Evolutionary conservation across 495 filamentous ascomycete genomes (phyloP).

Genomic region (Penicillium pulvis): DNA sequence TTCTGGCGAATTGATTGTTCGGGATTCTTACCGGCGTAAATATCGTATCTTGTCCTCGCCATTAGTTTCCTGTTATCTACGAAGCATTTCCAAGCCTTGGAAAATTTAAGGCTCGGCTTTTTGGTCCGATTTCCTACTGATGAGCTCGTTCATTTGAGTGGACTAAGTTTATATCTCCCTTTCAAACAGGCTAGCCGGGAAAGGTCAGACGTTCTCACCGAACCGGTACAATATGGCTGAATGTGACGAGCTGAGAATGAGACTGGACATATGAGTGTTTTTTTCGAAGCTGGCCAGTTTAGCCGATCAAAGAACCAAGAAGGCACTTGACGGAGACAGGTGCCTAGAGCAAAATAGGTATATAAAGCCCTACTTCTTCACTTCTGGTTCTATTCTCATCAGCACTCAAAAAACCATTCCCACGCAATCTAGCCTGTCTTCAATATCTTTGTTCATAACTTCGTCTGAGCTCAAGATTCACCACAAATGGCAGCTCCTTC

Average conservation of each 20-base stretch:
- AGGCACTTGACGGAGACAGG: background rate
- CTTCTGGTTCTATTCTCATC: background rate
- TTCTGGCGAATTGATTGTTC: background rate
- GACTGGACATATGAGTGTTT: background rate
- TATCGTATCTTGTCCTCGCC: background rate
- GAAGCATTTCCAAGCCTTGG: background rate
- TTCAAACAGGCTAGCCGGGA: background rate
- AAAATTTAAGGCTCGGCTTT: background rate
- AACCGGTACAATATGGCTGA: background rate
- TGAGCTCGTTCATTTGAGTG: background rate
- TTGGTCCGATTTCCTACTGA: background rate
- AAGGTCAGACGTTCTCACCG: background rate
- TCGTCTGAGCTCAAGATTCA: background rate
- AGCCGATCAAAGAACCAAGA: background rate
- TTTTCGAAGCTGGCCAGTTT: background rate
- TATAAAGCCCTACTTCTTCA: background rate
- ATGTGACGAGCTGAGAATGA: background rate
- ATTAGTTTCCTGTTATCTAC: background rate
- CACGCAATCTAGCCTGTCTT: background rate
- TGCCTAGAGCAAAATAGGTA: background rate
- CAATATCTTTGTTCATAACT: background rate
- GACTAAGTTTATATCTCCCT: background rate
- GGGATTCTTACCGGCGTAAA: background rate
- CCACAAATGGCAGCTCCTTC: conserved; percentile 1
- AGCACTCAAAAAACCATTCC: background rate